These are phyloP conservation scores for Babesia bovis DNA, from an alignment of 169 alveolate species.

Conservation along the genomic window DNA sequence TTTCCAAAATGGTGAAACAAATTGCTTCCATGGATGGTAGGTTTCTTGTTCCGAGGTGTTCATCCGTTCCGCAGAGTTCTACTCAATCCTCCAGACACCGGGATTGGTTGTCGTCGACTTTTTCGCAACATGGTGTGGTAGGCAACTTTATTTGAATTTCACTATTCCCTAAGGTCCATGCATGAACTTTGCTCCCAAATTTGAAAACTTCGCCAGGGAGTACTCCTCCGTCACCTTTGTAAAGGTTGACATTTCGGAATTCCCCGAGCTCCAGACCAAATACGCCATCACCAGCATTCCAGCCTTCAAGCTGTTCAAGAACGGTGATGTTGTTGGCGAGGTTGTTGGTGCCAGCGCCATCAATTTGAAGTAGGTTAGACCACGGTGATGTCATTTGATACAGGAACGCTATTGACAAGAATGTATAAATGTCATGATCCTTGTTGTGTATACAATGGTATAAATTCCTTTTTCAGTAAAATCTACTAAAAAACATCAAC, in stretches of 20 bases:
- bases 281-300: constrained; percentile 78
- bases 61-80: constrained; percentile 70
- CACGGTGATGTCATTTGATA: background rate
- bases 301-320: constrained; percentile 77
- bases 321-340: constrained; percentile 71
- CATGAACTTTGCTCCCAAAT: constrained; percentile 85
- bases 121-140: constrained; percentile 95
- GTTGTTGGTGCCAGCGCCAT: constrained; percentile 75
- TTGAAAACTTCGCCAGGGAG: constrained; percentile 71
- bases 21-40: constrained; percentile 59
- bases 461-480: no score
- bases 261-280: constrained; percentile 72
- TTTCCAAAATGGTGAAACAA: constrained; percentile 55
- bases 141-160: background rate
- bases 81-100: constrained; percentile 63
- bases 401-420: constrained; percentile 49
- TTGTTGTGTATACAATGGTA: no score
- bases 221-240: constrained; percentile 64
- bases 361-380: constrained; percentile 54
- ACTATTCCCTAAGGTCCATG: constrained; percentile 71
- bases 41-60: no score
- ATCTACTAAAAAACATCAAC: no score
- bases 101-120: constrained; percentile 89
- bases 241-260: constrained; percentile 75
- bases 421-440: constrained; percentile 9